Conservation (phyloP, 2,329 filamentous ascomycete genomes). For the Endocalyx cinctus region DNA sequence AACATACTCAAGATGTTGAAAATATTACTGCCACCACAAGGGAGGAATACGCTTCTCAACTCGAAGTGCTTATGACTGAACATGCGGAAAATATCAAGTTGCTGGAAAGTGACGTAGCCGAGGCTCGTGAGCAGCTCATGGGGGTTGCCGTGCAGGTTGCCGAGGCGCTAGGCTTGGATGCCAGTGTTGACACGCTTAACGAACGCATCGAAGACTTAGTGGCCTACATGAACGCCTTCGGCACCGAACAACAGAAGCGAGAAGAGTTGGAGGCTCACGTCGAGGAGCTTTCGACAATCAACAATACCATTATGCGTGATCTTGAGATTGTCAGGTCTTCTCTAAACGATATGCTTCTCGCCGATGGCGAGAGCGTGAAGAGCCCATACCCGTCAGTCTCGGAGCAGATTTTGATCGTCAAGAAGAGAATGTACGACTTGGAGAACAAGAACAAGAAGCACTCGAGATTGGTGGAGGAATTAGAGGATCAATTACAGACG, state of each 20-base stretch:
- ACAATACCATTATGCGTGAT: constrained; percentile 55
- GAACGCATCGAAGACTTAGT: constrained; percentile 56
- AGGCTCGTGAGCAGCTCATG: constrained; percentile 62
- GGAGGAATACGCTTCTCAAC: constrained; percentile 52
- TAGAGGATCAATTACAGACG: constrained; percentile 91
- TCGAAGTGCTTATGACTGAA: constrained; percentile 55
- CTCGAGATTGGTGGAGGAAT: constrained; percentile 84
- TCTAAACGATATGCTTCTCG: constrained; percentile 48
- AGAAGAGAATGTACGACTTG: constrained; percentile 60
- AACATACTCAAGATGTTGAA: constrained; percentile 46
- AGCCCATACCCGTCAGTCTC: constrained; percentile 42
- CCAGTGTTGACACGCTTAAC: constrained; percentile 63
- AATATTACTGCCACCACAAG: constrained; percentile 45
- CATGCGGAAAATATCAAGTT: constrained; percentile 52
- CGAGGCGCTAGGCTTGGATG: constrained; percentile 55
- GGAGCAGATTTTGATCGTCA: constrained; percentile 57
- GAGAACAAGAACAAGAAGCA: constrained; percentile 80
- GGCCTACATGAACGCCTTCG: constrained; percentile 55
- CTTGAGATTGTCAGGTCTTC: constrained; percentile 56
- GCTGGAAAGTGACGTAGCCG: constrained; percentile 58
- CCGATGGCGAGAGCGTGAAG: constrained; percentile 41
- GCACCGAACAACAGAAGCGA: constrained; percentile 53
- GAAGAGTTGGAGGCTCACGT: constrained; percentile 53
- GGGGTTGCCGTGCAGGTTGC: constrained; percentile 62
- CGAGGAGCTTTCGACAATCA: constrained; percentile 52